Evolutionary conservation across 805 yeast genomes (phyloP).

Genomic region (Pichia nanzhaoensis): DNA sequence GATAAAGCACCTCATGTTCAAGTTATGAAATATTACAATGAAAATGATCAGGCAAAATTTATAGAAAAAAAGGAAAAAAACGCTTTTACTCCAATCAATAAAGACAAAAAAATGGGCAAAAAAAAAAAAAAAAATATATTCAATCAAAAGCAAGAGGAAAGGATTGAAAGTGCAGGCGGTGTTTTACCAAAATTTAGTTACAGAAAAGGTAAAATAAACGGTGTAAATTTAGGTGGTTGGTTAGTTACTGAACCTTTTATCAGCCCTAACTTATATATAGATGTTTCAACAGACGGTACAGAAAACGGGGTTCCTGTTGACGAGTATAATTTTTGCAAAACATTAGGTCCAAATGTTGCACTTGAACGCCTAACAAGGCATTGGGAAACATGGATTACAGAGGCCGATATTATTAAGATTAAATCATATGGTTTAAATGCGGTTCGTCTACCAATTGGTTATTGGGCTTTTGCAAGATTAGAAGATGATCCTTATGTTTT

Average conservation of each 20-base stretch:
- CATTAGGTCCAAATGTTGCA: conserved; percentile 44
- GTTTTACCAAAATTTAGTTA: conserved; percentile 17
- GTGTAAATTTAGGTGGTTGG: conserved; percentile 68
- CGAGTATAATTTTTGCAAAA: conserved; percentile 48
- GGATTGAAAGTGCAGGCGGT: neutral
- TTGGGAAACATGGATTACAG: conserved; percentile 54
- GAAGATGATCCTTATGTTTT: conserved; percentile 55
- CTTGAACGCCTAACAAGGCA: conserved; percentile 38
- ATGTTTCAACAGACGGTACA: conserved; percentile 18
- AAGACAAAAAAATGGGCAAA: no score
- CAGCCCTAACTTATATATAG: conserved; percentile 51
- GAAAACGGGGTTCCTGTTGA: conserved; percentile 43
- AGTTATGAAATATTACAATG: no score
- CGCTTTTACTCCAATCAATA: no score
- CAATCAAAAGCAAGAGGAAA: neutral
- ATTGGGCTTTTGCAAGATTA: conserved; percentile 62
- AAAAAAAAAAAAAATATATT: conserved; percentile 4
- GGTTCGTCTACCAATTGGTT: conserved; percentile 75
- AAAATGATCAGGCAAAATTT: no score
- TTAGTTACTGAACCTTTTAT: conserved; percentile 64
- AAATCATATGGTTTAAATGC: conserved; percentile 51
- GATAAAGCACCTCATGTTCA: no score
- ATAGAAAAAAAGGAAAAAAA: no score
- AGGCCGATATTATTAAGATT: conserved; percentile 49
- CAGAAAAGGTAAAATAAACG: conserved; percentile 26